Evolutionary conservation across 306 rosid species (phyloP), one percentile per base, ranked within the genome.

Genomic region (Prunus dulcis): DNA sequence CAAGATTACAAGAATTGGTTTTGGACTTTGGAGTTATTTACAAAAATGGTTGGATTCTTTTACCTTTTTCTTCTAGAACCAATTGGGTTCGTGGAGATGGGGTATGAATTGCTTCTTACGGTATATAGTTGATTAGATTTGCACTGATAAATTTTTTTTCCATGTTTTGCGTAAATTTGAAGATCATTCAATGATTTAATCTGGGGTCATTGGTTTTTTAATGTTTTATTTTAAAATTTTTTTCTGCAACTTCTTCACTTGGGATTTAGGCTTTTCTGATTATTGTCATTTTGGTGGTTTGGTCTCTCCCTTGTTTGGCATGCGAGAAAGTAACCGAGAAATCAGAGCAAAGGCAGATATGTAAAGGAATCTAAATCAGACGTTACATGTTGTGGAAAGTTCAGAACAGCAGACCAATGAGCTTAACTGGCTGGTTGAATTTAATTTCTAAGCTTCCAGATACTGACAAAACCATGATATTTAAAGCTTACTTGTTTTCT

Each of bases 131-230:
- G 55, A 15, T 20, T 77, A 47, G 55, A 64, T 78, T 56, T 69
- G 38, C 73, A 61, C 6, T 64, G 13, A 28, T 69, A 27, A 6
- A 47, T 64, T 60, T 18, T 75, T 75, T 63, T 46, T 22, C 60
- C 30, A 28, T 52, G 68, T 69, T 75, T 55, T 64, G 57, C 38
- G 67, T 64, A 67, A 55, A 75, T 72, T 74, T 49, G 79, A 66
- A 64, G 69, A 55, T 13, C 20, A 6, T n/a, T 30, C 30, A 38
- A 45, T 22, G 30, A 12, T 23, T 67, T 12, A 55, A 12, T 46
- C n/a, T 38, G 22, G 53, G 3, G n/a, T 6, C 52, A n/a, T 11
- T 19, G 9, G 1, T 65, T 65, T n/a, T 9, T 15, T 17, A 50
- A 27, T 50, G 23, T 17, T 27, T 49, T 50, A 14, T 20, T 69